Base-by-base conservation (phyloP, 148 eudicot species). In the Rhododendron ovatum region DNA sequence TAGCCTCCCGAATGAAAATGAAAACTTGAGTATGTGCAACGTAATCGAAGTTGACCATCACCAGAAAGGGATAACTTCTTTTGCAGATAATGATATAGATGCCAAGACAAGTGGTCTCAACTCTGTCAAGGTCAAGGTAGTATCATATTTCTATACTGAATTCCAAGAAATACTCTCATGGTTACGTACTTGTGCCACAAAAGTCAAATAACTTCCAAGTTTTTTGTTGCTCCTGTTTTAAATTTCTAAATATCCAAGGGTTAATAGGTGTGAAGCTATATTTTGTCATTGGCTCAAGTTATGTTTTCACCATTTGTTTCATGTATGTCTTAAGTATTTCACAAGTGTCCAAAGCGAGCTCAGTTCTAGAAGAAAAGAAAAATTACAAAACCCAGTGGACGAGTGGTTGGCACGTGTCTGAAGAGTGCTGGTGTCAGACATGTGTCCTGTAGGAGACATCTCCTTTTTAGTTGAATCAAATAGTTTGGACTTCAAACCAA, bases 1-100 rank as follows among this genome's bases (percentile, higher is more conserved):
- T 59, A 83, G 86, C 83, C 80, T 76, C 8, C 37, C 55, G 81
- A 85, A 76, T 67, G 91, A 87, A 48, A 79, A 65, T 28, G 79
- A 10, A 20, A 50, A 35, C 78, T 80, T 71, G 45, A 84, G 47
- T 22, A 30, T 39, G 43, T 3, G 73, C 37, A 51, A 45, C 50
- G 41, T 74, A 61, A 50, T 67, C 35, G 79, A 87, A 84, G 88
- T 87, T n/a, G 80, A 84, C 80, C 45, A 50, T 82, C 86, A 87
- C 71, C 80, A 51, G 79, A 87, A 85, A 86, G 85, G 80, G 88
- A 88, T 37, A 78, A 55, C 55, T 65, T 47, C 22, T 83, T 51
- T 85, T 78, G 61, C 48, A 57, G 83, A 50, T 57, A 51, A 75
- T 83, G 78, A 15, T 83, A 74, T 11, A 78, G 83, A 85, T 81